A percentile compares a stretch with the other conserved stretches of the same genome.
These are phyloP conservation scores for Chytriomyces sp. DNA, from an alignment of 192 early-diverging fungal species.

Conservation along the genomic window DNA sequence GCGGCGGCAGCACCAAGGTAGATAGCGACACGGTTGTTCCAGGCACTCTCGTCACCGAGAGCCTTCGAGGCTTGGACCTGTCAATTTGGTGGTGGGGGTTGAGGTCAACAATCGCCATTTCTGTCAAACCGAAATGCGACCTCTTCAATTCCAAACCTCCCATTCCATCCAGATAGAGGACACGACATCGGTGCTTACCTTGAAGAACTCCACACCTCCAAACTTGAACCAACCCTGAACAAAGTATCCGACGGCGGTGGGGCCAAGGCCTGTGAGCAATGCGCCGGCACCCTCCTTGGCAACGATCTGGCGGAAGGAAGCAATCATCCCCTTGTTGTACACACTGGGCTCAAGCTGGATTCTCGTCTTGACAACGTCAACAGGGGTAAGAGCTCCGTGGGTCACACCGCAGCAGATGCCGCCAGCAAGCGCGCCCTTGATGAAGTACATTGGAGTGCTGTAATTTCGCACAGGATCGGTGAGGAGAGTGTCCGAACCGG, in stretches of 20 bases:
- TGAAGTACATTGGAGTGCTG: constrained; percentile 28
- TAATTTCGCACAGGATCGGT: too few relatives aligned
- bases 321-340: constrained; percentile 44
- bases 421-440: constrained; percentile 41
- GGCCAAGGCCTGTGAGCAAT: constrained; percentile 74
- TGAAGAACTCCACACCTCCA: constrained; percentile 90
- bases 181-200: constrained; percentile 52
- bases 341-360: constrained; percentile 67
- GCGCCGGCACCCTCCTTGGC: constrained; percentile 71
- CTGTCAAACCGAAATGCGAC: constrained; percentile 56
- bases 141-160: constrained; percentile 51
- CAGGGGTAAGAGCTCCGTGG: constrained; percentile 52
- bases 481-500: too few relatives aligned
- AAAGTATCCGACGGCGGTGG: constrained; percentile 84
- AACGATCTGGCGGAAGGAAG: constrained; percentile 45
- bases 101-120: constrained; percentile 47
- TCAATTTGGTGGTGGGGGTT: constrained; percentile 60
- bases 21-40: constrained; percentile 62
- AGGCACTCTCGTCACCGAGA: constrained; percentile 58
- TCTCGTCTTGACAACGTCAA: constrained; percentile 78
- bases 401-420: constrained; percentile 50
- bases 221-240: constrained; percentile 86
- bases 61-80: constrained; percentile 63
- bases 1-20: constrained; percentile 66
- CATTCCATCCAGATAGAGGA: neutral